phyloP scores from a whole-genome alignment of 2,329 filamentous ascomycete species.

The Colletotrichum eremochloae region DNA sequence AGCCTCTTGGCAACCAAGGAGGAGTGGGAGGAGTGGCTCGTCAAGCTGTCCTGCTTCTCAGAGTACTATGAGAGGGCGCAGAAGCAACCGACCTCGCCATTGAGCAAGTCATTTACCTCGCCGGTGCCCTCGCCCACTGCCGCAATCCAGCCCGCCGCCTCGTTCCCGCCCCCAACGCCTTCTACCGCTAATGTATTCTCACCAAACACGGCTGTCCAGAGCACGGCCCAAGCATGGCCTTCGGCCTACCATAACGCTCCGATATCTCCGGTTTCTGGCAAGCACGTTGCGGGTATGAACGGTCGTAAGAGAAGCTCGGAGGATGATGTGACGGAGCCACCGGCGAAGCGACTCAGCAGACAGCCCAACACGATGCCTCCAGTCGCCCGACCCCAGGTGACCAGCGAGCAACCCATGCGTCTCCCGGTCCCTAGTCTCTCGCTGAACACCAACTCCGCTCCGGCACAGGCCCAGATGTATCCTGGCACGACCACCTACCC shows the following conservation, averaged over 20 bases:
- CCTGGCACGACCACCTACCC: constrained; percentile 56
- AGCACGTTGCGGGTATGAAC: constrained; percentile 55
- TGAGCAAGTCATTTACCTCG: constrained; percentile 57
- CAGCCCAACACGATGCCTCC: constrained; percentile 45
- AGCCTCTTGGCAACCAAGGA: constrained; percentile 87
- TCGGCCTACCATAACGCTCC: constrained; percentile 55
- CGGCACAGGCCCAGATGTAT: constrained; percentile 49
- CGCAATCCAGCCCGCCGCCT: constrained; percentile 48
- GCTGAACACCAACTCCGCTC: constrained; percentile 64
- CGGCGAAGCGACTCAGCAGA: constrained; percentile 64
- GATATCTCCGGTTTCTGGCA: constrained; percentile 63
- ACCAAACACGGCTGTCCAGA: constrained; percentile 51
- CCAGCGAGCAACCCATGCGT: constrained; percentile 56
- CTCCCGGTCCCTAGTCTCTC: constrained; percentile 81
- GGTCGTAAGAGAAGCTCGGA: constrained; percentile 66
- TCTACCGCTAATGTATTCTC: constrained; percentile 54
- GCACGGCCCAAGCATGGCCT: constrained; percentile 55
- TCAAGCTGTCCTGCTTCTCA: constrained; percentile 84
- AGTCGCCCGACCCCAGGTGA: constrained; percentile 23
- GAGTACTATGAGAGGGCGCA: constrained; percentile 84
- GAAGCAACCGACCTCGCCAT: constrained; percentile 53
- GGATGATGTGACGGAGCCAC: constrained; percentile 64
- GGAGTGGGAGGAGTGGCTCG: constrained; percentile 90
- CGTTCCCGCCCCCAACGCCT: constrained; percentile 53
- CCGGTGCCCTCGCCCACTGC: constrained; percentile 65